A percentile compares a stretch with the other conserved stretches of the same genome.
Conservation (phyloP, 495 filamentous ascomycete species). For the Penicillium psychrofluorescens region DNA sequence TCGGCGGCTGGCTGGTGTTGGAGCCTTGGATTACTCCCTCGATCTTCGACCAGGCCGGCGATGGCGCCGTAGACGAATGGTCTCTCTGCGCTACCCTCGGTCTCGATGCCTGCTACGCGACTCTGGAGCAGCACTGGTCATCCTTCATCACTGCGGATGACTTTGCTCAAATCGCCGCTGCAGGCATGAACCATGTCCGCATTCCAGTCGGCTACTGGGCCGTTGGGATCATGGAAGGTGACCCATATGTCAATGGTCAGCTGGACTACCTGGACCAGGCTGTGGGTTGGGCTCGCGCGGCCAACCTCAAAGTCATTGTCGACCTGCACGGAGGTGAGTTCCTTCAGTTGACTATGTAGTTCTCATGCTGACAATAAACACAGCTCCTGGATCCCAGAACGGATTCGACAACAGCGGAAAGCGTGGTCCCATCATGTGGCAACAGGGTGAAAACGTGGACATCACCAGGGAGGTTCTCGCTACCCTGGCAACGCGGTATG, state of each 20-base stretch:
- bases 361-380: conserved; percentile 11
- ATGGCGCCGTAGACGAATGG: conserved; percentile 56
- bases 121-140: conserved; percentile 50
- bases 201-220: conserved; percentile 82
- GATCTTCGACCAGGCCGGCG: conserved; percentile 44
- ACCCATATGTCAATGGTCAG: conserved; percentile 70
- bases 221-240: conserved; percentile 46
- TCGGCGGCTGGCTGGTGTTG: conserved; percentile 52
- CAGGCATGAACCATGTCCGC: conserved; percentile 68
- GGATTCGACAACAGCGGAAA: conserved; percentile 73
- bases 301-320: conserved; percentile 60
- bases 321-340: conserved; percentile 62
- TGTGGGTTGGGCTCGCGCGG: conserved; percentile 57
- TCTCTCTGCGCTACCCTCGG: conserved; percentile 47
- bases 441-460: conserved; percentile 46
- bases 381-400: conserved; percentile 71
- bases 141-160: conserved; percentile 61
- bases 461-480: conserved; percentile 52
- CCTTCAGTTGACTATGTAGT: background rate
- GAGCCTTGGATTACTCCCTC: conserved; percentile 64
- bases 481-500: conserved; percentile 54
- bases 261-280: conserved; percentile 59
- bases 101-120: conserved; percentile 35
- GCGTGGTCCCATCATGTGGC: conserved; percentile 60
- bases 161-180: conserved; percentile 55